phyloP scores from a whole-genome alignment of 148 eudicot species.

The Suaeda aralocaspica region DNA sequence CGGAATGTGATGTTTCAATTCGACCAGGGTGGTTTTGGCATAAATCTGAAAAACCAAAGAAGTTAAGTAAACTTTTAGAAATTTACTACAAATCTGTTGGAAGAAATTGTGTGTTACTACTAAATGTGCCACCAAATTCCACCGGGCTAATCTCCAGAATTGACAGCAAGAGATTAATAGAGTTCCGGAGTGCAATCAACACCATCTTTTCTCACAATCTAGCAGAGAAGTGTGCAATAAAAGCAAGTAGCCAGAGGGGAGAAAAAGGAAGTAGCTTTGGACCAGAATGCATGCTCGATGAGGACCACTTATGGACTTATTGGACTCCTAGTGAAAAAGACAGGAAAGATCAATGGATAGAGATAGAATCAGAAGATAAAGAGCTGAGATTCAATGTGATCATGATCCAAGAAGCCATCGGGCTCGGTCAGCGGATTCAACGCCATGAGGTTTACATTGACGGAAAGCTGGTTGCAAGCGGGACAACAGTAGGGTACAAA shows the following conservation, averaged over 20 bases:
- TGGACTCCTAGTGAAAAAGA: constrained; percentile 68
- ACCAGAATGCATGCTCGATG: constrained; percentile 56
- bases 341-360: constrained; percentile 52
- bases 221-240: constrained; percentile 38
- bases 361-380: constrained; percentile 31
- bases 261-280: constrained; percentile 49
- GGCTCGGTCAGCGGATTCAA: constrained; percentile 76
- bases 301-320: constrained; percentile 78
- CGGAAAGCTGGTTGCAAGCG: constrained; percentile 41
- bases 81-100: constrained; percentile 89
- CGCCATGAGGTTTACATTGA: constrained; percentile 64
- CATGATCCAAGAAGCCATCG: constrained; percentile 83
- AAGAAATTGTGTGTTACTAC: constrained; percentile 67
- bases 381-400: constrained; percentile 61
- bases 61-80: constrained; percentile 52
- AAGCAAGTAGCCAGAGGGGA: constrained; percentile 73
- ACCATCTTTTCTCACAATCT: constrained; percentile 57
- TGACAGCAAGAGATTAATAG: constrained; percentile 47
- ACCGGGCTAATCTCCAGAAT: constrained; percentile 62
- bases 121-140: constrained; percentile 83
- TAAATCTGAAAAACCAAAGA: constrained; percentile 60
- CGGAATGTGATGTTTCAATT: constrained; percentile 91
- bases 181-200: constrained; percentile 53
- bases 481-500: constrained; percentile 80
- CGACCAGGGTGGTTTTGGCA: constrained; percentile 94